Conservation (phyloP, 805 yeast species). For the Candida methanosorbosa region DNA sequence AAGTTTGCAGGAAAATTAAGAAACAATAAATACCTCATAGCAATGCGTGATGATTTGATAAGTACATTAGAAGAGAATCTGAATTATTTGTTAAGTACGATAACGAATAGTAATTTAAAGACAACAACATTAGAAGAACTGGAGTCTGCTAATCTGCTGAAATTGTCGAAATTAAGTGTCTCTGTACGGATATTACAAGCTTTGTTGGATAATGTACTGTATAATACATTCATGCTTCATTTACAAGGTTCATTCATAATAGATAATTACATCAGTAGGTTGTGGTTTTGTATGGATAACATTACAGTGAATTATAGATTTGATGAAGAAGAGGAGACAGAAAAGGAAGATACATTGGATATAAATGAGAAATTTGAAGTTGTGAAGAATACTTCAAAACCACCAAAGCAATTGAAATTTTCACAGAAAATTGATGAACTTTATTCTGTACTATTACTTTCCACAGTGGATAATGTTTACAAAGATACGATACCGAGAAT, state of each 20-base stretch:
- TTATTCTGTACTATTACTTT: conserved; percentile 16
- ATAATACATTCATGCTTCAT: conserved; percentile 11
- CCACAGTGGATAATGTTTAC: conserved; percentile 11
- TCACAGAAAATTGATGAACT: conserved; percentile 17
- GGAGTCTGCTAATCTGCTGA: conserved; percentile 8
- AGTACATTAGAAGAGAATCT: conserved; percentile 14
- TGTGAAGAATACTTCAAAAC: conserved; percentile 6
- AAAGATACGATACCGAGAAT: conserved; percentile 9
- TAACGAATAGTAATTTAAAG: conserved; percentile 13
- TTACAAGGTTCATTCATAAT: conserved; percentile 11
- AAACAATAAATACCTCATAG: conserved; percentile 14
- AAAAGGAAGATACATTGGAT: conserved; percentile 4
- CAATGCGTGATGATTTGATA: conserved; percentile 12
- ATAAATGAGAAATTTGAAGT: background rate
- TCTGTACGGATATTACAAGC: conserved; percentile 18
- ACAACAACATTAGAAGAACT: conserved; percentile 2
- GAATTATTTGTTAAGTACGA: conserved; percentile 13
- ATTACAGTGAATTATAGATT: conserved; percentile 17
- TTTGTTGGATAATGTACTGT: conserved; percentile 15
- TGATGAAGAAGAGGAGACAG: conserved; percentile 2
- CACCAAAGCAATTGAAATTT: too few relatives aligned
- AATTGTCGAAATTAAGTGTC: conserved; percentile 17
- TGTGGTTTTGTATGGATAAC: conserved; percentile 26
- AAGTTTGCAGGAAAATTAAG: conserved; percentile 13
- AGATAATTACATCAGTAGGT: conserved; percentile 17